A percentile compares a stretch with the other conserved stretches of the same genome.
Conservation (phyloP, 441 rosid species). For the Brassica balearica region DNA sequence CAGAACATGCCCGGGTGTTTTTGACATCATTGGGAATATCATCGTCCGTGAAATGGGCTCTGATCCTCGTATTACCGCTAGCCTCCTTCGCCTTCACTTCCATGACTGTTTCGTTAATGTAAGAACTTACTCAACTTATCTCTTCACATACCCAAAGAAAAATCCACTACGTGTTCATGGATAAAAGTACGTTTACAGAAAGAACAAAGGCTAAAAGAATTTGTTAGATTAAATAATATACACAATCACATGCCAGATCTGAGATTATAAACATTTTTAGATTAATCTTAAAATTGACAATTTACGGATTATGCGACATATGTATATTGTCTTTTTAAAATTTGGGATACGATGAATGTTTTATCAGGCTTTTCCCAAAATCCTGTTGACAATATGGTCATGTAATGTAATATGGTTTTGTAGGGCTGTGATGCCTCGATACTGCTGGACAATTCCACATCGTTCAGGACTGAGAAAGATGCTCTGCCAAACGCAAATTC, state of each 20-base stretch:
- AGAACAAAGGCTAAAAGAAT: neutral
- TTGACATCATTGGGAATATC: slow-evolving; percentile 42
- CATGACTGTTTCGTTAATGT: slow-evolving; percentile 81
- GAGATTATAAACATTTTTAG: neutral
- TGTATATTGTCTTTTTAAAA: neutral
- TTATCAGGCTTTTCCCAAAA: neutral
- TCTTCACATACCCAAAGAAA: neutral
- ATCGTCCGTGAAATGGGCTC: slow-evolving; percentile 40
- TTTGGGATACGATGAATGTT: neutral
- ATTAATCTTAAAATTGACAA: neutral
- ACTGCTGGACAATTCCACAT: slow-evolving; percentile 51
- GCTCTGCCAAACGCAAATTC: slow-evolving; percentile 55
- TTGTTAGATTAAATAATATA: neutral
- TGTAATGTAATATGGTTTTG: neutral
- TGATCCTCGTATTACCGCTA: slow-evolving; percentile 64
- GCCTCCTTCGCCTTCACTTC: slow-evolving; percentile 72
- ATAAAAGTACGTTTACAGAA: neutral
- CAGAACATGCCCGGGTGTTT: slow-evolving; percentile 51
- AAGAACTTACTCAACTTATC: slow-evolving; percentile 18
- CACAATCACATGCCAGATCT: neutral
- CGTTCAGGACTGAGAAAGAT: slow-evolving; percentile 58
- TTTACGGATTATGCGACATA: neutral
- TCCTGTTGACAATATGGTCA: neutral
- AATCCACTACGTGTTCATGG: neutral
- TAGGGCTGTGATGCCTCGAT: slow-evolving; percentile 77